phyloP scores from a whole-genome alignment of 805 yeast species.

The Grigorovia yakushimaensis region DNA sequence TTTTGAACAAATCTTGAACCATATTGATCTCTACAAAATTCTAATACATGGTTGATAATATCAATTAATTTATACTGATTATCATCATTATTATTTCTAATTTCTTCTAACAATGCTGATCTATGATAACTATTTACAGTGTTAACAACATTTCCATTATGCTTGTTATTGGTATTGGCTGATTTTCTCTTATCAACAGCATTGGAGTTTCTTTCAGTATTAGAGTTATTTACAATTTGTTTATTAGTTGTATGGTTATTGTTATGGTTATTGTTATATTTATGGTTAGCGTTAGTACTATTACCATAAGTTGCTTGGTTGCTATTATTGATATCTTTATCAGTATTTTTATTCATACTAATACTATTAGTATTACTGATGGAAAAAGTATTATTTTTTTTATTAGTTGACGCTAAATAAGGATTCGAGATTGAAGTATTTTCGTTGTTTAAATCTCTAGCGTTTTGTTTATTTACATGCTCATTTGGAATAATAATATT shows the following conservation, averaged over 20 bases:
- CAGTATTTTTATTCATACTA: no score
- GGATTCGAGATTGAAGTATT: neutral
- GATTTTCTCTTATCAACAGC: neutral
- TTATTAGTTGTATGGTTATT: no score
- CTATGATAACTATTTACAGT: conserved; percentile 38
- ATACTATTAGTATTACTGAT: neutral
- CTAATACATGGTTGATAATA: conserved; percentile 78
- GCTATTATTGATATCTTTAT: no score
- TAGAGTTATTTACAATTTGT: neutral
- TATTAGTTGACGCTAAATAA: neutral
- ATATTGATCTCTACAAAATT: conserved; percentile 91
- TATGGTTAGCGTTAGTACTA: neutral
- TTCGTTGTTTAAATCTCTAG: conserved; percentile 1
- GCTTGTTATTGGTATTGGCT: conserved; percentile 1
- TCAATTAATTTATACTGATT: conserved; percentile 53
- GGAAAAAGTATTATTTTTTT: neutral
- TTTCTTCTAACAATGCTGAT: conserved; percentile 77
- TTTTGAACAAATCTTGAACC: conserved; percentile 97
- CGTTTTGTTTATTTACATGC: conserved; percentile 5
- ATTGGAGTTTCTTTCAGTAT: neutral
- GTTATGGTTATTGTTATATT: neutral
- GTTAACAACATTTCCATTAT: conserved; percentile 4
- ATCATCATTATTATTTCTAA: conserved; percentile 41
- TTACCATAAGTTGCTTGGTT: neutral
- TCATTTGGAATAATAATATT: conserved; percentile 1